Conservation (phyloP, 2,329 filamentous ascomycete species). For the Verticillium isaacii region DNA sequence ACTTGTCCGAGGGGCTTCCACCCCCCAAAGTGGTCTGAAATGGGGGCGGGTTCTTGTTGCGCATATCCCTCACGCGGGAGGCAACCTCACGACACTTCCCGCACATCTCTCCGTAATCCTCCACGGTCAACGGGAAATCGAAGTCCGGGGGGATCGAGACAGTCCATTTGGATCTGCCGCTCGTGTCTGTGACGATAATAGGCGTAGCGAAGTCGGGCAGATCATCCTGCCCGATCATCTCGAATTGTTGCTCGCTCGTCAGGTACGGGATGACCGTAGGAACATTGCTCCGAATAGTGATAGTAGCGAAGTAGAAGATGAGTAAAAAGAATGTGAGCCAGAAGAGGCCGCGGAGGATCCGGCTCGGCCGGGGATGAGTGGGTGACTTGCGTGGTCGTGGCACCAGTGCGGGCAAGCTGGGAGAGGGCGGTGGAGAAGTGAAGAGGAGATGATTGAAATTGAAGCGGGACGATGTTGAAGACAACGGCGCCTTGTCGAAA, state of each 20-base stretch:
- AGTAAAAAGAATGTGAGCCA: slow-evolving; percentile 47
- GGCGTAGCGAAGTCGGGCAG: slow-evolving; percentile 71
- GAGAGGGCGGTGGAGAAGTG: slow-evolving; percentile 64
- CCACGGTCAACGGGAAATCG: slow-evolving; percentile 61
- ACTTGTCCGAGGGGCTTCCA: slow-evolving; percentile 59
- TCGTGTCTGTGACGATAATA: slow-evolving; percentile 61
- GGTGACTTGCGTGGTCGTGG: slow-evolving; percentile 61
- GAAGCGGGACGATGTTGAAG: slow-evolving; percentile 58
- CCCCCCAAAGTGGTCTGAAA: slow-evolving; percentile 39
- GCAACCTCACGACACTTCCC: slow-evolving; percentile 62
- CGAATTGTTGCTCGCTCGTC: slow-evolving; percentile 41
- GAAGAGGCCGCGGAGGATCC: slow-evolving; percentile 50
- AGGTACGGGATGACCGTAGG: slow-evolving; percentile 29
- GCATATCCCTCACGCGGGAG: slow-evolving; percentile 47
- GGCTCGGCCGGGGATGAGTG: slow-evolving; percentile 50
- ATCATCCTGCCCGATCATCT: slow-evolving; percentile 61
- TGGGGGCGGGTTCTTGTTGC: slow-evolving; percentile 31
- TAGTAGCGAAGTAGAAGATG: slow-evolving; percentile 44
- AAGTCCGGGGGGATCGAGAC: slow-evolving; percentile 67
- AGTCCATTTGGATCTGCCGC: slow-evolving; percentile 69
- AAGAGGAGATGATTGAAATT: slow-evolving; percentile 64
- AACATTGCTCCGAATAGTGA: slow-evolving; percentile 23
- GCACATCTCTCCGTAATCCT: slow-evolving; percentile 67
- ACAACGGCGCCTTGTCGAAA: slow-evolving; percentile 48
- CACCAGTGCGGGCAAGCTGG: slow-evolving; percentile 63